Conservation (phyloP, 2,329 filamentous ascomycete species). For the Pestalotiopsis sp. region DNA sequence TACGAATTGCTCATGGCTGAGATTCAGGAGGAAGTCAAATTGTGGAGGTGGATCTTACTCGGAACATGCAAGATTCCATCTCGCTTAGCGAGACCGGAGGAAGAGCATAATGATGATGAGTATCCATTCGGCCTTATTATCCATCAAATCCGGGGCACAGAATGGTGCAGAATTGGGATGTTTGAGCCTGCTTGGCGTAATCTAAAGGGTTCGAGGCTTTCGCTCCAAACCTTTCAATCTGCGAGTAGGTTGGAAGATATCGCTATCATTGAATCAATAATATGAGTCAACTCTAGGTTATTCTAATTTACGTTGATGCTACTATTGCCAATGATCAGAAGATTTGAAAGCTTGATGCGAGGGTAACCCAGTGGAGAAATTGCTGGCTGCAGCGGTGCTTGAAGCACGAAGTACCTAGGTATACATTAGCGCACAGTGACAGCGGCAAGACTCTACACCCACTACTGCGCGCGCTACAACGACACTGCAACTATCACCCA, state of each 20-base stretch:
- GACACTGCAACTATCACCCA: too few species aligned
- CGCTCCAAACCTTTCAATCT: not conserved
- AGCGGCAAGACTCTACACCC: too few species aligned
- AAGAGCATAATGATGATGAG: too few species aligned
- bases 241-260: not conserved
- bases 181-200: not conserved
- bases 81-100: not conserved
- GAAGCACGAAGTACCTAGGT: too few species aligned
- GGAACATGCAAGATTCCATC: not conserved
- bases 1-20: not conserved
- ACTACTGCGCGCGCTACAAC: too few species aligned
- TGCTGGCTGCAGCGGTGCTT: too few species aligned
- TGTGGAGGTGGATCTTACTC: constrained; percentile 5
- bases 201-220: not conserved
- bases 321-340: too few species aligned
- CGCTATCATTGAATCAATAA: not conserved
- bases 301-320: too few species aligned
- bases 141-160: not conserved
- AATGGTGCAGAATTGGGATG: constrained; percentile 7
- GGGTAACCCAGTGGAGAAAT: too few species aligned
- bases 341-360: too few species aligned
- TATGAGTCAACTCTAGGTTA: too few species aligned
- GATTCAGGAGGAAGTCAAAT: not conserved
- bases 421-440: too few species aligned
- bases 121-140: constrained; percentile 5